Base-by-base conservation (phyloP, 2,329 filamentous ascomycete species). In the Sclerotinia spermophila region DNA sequence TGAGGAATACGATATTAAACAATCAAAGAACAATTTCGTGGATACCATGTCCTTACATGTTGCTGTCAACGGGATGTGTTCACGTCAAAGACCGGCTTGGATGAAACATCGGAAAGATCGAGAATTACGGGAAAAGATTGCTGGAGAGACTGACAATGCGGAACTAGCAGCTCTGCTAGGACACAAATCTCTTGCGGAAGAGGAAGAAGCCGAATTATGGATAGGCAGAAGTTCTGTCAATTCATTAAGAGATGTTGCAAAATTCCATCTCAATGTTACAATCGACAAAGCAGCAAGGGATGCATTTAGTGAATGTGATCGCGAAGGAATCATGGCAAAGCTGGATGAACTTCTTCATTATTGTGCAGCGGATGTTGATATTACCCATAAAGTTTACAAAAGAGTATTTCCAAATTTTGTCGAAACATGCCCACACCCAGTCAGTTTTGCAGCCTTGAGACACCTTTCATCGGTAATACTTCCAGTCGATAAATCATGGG, bases 1-100 rank as follows among this genome's bases (percentile, higher is more conserved):
- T 30, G 96, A 99, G 79, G 96, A 99, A 79, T 99, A 99, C 79
- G 86, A 90, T 77, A 81, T 98, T 55, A 84, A 88, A 69, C 95
- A 97, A 80, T 91, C 93, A 1, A 88, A 89, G 53, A 98, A 94
- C 75, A 91, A 88, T 58, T 99, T 97, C 79, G 82, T 99, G 67
- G 96, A 99, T 79, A 99, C 96, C 42, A 99, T 99, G 96, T 98
- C 95, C 2, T 83, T 99, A 30, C 96, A 99, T 79, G 95, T 97
- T 11, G 96, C 96, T 3, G 95, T 97, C 35, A 99, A 99, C 79
- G 96, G 96, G 73, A 99, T 99, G 96, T 99, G 96, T 81, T 98
- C 96, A 33, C 90, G 92, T 74, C 96, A 99, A 80, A 88, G 96
- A 65, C 96, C 96, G 13, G 97, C 93, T 0, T 99, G 96, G 96